Base-by-base conservation (phyloP, 495 filamentous ascomycete species). In the Aspergillus biplanus region DNA sequence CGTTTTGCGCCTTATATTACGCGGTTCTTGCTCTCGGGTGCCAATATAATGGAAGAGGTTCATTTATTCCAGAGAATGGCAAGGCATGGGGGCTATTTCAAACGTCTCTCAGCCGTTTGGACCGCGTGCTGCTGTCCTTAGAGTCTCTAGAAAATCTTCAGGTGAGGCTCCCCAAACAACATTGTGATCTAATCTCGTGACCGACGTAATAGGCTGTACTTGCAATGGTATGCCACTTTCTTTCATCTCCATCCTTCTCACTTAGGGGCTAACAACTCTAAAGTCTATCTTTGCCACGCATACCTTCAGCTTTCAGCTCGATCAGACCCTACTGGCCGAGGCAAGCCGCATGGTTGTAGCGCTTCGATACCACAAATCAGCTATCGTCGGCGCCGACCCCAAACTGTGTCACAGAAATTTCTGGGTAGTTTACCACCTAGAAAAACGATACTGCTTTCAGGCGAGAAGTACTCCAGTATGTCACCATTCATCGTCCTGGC, bases 381-480 rank as follows among this genome's bases (percentile, higher is more conserved):
- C 54, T 32, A 11, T 32, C 12, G 13, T 16, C 15, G 42, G 37
- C n/a, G 59, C 8, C 44, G 42, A 65, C 52, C n/a, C 55, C 37
- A 15, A 48, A 39, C 33, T 39, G 4, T 68, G 67, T 33, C 62
- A 65, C 21, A 58, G 65, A 46, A 62, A 61, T 7, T 77, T 77
- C 55, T 77, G 74, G 74, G 68, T 75, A 11, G 61, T 75, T n/a
- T 77, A 77, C 39, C 61, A 64, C 6, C 21, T 77, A 16, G 74
- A 75, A 58, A 77, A 77, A 49, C 65, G 64, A 56, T 60, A 44
- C 69, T 73, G 54, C 56, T 65, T 57, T 64, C 67, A 53, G 67
- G 69, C 16, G 59, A 63, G 54, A 58, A 57, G 13, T 12, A 31
- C 61, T 46, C 74, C 72, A 13, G 72, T 75, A 67, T 37, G 72